These are phyloP conservation scores for Malassezia sp. DNA, from an alignment of 1,284 basidiomycete species.

Conservation along the genomic window DNA sequence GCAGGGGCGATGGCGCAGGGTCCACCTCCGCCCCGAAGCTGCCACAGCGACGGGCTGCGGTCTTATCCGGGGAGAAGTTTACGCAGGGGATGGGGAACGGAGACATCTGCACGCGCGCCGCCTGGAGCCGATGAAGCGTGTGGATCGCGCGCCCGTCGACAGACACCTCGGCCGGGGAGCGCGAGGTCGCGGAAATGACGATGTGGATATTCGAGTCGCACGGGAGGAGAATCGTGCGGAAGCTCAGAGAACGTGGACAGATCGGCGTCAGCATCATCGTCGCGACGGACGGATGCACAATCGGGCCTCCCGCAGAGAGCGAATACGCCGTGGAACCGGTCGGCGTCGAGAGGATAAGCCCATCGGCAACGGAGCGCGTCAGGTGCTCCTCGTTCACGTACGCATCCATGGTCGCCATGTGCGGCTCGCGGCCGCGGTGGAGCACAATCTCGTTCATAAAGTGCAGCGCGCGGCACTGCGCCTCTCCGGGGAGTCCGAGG, in stretches of 20 bases:
- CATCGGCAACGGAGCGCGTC: slow-evolving; percentile 79
- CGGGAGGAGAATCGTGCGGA: slow-evolving; percentile 81
- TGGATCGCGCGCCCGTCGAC: slow-evolving; percentile 82
- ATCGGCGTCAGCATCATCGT: slow-evolving; percentile 86
- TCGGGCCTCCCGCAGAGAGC: slow-evolving; percentile 85
- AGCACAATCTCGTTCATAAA: slow-evolving; percentile 95
- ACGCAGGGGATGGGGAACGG: slow-evolving; percentile 76
- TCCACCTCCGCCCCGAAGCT: slow-evolving; percentile 9
- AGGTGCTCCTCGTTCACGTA: slow-evolving; percentile 91
- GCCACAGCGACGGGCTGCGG: slow-evolving; percentile 11
- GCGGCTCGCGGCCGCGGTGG: slow-evolving; percentile 79
- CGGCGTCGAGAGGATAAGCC: slow-evolving; percentile 84
- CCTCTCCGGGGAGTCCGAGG: slow-evolving; percentile 6
- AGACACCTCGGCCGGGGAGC: slow-evolving; percentile 75
- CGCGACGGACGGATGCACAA: slow-evolving; percentile 83
- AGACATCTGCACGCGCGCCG: slow-evolving; percentile 71
- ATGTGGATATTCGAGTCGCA: slow-evolving; percentile 67
- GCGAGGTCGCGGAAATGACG: slow-evolving; percentile 67
- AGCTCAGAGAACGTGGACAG: slow-evolving; percentile 81
- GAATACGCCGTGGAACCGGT: slow-evolving; percentile 96
- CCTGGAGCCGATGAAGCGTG: slow-evolving; percentile 68
- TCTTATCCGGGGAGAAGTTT: slow-evolving; percentile 11
- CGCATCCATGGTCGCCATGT: slow-evolving; percentile 84
- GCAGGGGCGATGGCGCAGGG: slow-evolving; percentile 53
- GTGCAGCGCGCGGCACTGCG: slow-evolving; percentile 60